phyloP scores from a whole-genome alignment of 108 stramenopile species.

The Skeletonema costatum region DNA sequence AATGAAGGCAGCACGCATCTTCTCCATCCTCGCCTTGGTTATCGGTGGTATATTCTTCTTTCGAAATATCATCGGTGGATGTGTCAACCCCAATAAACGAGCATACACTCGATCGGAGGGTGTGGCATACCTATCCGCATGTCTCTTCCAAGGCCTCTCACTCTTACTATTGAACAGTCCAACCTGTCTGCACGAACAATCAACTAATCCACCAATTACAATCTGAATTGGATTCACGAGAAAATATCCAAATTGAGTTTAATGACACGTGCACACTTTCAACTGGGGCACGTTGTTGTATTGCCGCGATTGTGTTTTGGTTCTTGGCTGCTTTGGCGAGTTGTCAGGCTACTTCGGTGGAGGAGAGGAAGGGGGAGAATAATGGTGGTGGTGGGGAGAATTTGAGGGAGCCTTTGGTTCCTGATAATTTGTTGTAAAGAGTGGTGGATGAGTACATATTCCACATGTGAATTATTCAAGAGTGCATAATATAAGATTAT shows the following conservation, averaged over 20 bases:
- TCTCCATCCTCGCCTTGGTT: constrained; percentile 39
- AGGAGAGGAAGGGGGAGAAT: background rate
- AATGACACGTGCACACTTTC: constrained; percentile 6
- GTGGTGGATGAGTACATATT: too few relatives aligned
- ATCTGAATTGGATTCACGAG: background rate
- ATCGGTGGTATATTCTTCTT: constrained; percentile 37
- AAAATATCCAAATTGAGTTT: background rate
- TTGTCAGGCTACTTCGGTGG: background rate
- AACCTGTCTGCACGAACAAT: constrained; percentile 15
- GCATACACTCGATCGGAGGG: background rate
- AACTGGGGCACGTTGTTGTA: constrained; percentile 3
- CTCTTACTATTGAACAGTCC: constrained; percentile 17
- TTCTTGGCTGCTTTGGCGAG: constrained; percentile 3
- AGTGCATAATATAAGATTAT: too few relatives aligned
- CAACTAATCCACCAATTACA: background rate
- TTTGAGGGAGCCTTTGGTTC: background rate
- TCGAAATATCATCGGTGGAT: constrained; percentile 28
- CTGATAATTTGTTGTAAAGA: background rate
- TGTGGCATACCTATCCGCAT: background rate
- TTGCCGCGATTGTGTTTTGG: constrained; percentile 20
- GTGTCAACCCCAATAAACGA: background rate
- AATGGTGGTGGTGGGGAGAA: background rate
- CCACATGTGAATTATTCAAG: too few relatives aligned
- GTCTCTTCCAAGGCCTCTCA: constrained; percentile 9
- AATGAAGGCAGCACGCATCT: constrained; percentile 4